These are phyloP conservation scores for Rehmannia glutinosa DNA, from an alignment of 257 asterid species.

Conservation along the genomic window DNA sequence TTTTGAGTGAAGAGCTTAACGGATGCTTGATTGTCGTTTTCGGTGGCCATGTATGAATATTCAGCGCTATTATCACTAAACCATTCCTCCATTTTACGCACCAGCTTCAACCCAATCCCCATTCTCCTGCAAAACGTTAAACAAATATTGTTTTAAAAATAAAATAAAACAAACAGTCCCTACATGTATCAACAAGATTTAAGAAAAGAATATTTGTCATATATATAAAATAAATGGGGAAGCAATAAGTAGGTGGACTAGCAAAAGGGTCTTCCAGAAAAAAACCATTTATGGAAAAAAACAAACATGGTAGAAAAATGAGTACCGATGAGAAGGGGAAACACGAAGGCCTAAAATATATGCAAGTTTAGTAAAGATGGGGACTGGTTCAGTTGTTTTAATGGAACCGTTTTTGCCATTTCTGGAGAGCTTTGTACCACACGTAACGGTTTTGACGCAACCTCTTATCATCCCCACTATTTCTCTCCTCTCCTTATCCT, in stretches of 20 bases:
- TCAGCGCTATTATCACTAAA: slow-evolving; percentile 68
- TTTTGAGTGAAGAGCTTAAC: slow-evolving; percentile 65
- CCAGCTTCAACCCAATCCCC: slow-evolving; percentile 76
- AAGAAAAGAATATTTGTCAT: background rate
- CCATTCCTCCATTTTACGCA: slow-evolving; percentile 63
- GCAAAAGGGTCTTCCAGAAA: too few relatives aligned
- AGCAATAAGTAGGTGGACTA: background rate
- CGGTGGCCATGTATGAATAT: slow-evolving; percentile 85
- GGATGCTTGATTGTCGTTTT: slow-evolving; percentile 74
- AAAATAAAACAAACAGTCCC: background rate
- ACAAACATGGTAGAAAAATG: background rate
- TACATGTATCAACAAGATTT: slow-evolving; percentile 1
- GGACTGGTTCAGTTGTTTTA: slow-evolving; percentile 27
- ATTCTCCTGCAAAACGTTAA: slow-evolving; percentile 50
- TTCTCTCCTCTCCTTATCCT: slow-evolving; percentile 36
- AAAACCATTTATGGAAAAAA: background rate
- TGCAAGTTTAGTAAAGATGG: slow-evolving; percentile 71
- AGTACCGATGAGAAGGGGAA: slow-evolving; percentile 76
- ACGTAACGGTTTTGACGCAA: slow-evolving; percentile 80
- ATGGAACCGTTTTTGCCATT: background rate
- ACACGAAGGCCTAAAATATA: slow-evolving; percentile 93
- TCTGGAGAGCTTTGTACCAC: slow-evolving; percentile 53
- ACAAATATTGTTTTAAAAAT: background rate
- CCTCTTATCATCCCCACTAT: slow-evolving; percentile 89
- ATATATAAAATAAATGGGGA: background rate